Percentiles rank a stretch among this genome's conserved stretches.
Conservation (phyloP, 345 rosid genomes). For the Lenwebbia sp. region DNA sequence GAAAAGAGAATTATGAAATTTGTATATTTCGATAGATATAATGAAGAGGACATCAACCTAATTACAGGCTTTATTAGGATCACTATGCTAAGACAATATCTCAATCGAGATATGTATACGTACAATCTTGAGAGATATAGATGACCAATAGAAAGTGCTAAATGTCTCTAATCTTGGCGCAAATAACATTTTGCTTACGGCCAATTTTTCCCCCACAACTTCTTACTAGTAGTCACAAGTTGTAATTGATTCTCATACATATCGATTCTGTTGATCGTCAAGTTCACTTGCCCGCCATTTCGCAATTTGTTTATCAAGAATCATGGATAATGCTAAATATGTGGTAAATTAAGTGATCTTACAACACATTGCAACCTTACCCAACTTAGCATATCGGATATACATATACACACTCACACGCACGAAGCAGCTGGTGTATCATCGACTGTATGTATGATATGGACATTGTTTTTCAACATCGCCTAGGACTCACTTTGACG, state of each 20-base stretch:
- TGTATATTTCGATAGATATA: too few relatives aligned
- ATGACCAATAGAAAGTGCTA: too few relatives aligned
- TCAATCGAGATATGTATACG: too few relatives aligned
- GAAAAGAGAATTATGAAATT: too few relatives aligned
- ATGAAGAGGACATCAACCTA: too few relatives aligned
- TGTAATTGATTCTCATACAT: background rate
- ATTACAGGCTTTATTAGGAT: too few relatives aligned
- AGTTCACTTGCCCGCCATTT: background rate
- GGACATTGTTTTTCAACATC: background rate
- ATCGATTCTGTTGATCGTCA: background rate
- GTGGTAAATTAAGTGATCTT: background rate
- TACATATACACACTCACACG: background rate
- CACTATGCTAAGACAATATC: too few relatives aligned
- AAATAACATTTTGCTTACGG: background rate
- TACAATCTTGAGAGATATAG: too few relatives aligned
- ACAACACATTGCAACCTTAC: background rate
- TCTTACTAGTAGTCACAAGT: background rate
- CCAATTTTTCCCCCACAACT: background rate
- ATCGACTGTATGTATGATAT: background rate
- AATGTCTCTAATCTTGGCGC: too few relatives aligned
- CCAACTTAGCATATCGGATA: background rate
- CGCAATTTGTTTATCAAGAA: background rate
- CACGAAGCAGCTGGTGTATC: background rate
- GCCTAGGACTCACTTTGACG: conserved; percentile 20
- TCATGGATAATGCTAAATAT: background rate